phyloP scores from a whole-genome alignment of 495 filamentous ascomycete genomes.

The Letharia lupina region DNA sequence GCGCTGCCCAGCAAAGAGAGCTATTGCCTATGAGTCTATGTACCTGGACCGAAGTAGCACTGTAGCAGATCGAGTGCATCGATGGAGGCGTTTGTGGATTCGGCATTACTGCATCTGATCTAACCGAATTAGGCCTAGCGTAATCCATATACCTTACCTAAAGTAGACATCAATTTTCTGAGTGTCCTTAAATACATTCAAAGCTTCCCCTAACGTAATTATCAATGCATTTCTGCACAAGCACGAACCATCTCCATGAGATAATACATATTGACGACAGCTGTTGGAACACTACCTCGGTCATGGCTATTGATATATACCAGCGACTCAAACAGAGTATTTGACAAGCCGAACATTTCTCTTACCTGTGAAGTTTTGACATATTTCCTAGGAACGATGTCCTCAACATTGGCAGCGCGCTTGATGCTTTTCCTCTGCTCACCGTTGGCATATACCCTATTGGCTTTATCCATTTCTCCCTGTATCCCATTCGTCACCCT shows the following conservation, averaged over 20 bases:
- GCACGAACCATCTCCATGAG: too few relatives aligned
- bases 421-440: conserved; percentile 3
- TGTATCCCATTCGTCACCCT: not conserved
- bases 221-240: too few relatives aligned
- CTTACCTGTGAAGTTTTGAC: not conserved
- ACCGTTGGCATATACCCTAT: not conserved
- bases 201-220: too few relatives aligned
- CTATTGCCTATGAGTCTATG: not conserved
- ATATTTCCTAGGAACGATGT: not conserved
- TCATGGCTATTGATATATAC: not conserved
- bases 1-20: conserved; percentile 1
- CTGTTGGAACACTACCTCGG: not conserved
- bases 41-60: not conserved
- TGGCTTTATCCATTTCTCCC: not conserved
- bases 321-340: not conserved
- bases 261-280: too few relatives aligned
- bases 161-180: too few relatives aligned
- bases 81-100: not conserved
- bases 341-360: not conserved
- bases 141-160: not conserved
- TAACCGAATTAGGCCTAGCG: not conserved
- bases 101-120: not conserved
- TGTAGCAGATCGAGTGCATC: not conserved
- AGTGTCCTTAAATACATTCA: too few relatives aligned
- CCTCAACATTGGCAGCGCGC: not conserved